phyloP scores from a whole-genome alignment of 2,329 filamentous ascomycete species.

The Ceratocystis colombiana region DNA sequence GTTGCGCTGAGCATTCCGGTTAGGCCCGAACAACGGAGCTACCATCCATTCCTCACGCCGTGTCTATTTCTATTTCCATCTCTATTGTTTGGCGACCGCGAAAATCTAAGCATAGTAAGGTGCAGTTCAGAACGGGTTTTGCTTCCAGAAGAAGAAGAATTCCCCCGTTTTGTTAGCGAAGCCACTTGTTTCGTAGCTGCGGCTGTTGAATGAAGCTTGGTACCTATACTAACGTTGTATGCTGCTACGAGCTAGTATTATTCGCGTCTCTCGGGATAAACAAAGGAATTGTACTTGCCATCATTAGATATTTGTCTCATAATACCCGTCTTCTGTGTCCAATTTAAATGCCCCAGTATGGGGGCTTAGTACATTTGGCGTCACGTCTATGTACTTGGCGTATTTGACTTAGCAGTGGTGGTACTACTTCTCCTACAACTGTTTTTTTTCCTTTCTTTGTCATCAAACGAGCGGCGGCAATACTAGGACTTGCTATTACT shows the following conservation, averaged over 20 bases:
- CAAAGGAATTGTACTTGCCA: not conserved
- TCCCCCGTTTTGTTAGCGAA: not conserved
- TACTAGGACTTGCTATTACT: too few relatives aligned
- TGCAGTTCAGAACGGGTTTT: not conserved
- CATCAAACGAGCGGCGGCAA: too few relatives aligned
- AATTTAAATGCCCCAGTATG: not conserved
- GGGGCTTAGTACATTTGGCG: not conserved
- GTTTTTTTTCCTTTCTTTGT: too few relatives aligned
- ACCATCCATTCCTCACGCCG: not conserved
- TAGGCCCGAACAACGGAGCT: too few relatives aligned
- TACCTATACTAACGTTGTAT: too few relatives aligned
- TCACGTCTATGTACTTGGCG: not conserved
- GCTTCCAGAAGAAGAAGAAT: conserved; percentile 5
- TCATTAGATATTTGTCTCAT: conserved; percentile 3
- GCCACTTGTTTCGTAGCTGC: conserved; percentile 5
- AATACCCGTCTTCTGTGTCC: not conserved
- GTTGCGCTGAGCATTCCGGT: not conserved
- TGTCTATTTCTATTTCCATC: not conserved
- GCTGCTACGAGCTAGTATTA: not conserved
- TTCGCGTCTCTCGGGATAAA: not conserved
- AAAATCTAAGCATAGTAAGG: not conserved
- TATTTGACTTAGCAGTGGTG: not conserved
- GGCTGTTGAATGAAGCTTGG: not conserved
- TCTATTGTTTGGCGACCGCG: not conserved
- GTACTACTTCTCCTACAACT: too few relatives aligned